Evolutionary conservation across 768 basidiomycete genomes (phyloP).

Genomic region (Tylopilus plumbeoviolaceoides): DNA sequence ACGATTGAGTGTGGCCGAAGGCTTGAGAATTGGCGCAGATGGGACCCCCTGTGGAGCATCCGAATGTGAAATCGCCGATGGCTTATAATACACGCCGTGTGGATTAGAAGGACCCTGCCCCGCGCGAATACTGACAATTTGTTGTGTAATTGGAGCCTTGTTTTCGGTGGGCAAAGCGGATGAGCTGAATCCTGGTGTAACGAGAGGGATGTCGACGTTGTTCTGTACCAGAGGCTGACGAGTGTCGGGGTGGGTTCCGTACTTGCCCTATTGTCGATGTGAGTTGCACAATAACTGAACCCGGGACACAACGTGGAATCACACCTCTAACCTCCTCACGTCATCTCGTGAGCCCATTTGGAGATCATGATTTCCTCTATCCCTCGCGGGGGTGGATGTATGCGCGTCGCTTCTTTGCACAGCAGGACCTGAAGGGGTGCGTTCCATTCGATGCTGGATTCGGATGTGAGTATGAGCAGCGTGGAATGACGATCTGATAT

Average conservation of each 20-base stretch:
- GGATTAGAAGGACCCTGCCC: conserved; percentile 50
- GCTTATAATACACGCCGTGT: conserved; percentile 32
- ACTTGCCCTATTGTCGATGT: conserved; percentile 16
- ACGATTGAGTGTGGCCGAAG: conserved; percentile 18
- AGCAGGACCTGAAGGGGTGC: conserved; percentile 29
- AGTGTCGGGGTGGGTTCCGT: conserved; percentile 17
- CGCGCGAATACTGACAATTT: conserved; percentile 48
- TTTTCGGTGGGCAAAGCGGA: conserved; percentile 30
- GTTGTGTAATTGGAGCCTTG: conserved; percentile 25
- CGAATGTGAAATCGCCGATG: conserved; percentile 30
- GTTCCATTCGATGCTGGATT: conserved; percentile 31
- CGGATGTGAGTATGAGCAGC: conserved; percentile 13
- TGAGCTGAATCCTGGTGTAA: conserved; percentile 32
- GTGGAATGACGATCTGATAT: conserved; percentile 11
- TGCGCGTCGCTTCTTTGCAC: conserved; percentile 29
- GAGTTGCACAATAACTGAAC: neutral
- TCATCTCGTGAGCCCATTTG: conserved; percentile 24
- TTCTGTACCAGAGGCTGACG: conserved; percentile 28
- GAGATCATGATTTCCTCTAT: conserved; percentile 25
- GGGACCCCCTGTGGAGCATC: conserved; percentile 27
- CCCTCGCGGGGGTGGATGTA: conserved; percentile 21
- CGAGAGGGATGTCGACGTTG: conserved; percentile 32
- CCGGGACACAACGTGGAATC: neutral
- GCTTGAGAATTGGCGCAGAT: conserved; percentile 22
- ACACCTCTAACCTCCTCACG: conserved; percentile 25